Conservation (phyloP, 108 stramenopile genomes). For the Nitzschia inconspicua region DNA sequence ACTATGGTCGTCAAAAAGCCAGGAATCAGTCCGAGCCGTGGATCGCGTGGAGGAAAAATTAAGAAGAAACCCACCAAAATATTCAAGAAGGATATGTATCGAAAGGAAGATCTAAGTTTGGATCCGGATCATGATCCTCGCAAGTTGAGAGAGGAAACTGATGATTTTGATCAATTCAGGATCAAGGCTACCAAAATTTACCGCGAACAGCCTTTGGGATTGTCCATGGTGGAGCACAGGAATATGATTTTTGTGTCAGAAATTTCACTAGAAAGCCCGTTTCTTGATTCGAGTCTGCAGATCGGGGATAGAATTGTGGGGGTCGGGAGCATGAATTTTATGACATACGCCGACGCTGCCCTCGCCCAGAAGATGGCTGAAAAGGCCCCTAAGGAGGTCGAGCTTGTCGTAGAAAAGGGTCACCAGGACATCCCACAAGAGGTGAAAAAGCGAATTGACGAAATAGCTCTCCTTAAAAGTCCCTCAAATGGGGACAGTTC, state of each 20-base stretch:
- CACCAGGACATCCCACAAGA: too few relatives aligned
- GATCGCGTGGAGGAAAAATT: not conserved
- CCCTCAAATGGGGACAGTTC: too few relatives aligned
- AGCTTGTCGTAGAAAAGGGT: slow-evolving; percentile 19
- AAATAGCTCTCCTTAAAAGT: too few relatives aligned
- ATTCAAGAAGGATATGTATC: not conserved
- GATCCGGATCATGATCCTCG: not conserved
- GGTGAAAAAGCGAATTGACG: too few relatives aligned
- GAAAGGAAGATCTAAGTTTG: slow-evolving; percentile 10
- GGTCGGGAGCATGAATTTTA: slow-evolving; percentile 10
- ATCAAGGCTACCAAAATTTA: slow-evolving; percentile 9
- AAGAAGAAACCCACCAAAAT: not conserved
- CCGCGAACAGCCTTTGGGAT: slow-evolving; percentile 7
- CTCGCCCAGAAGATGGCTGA: not conserved
- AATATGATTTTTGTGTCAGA: slow-evolving; percentile 14
- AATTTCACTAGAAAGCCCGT: slow-evolving; percentile 22
- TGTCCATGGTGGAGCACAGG: slow-evolving; percentile 6
- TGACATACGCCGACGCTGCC: not conserved
- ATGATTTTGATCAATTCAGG: slow-evolving; percentile 1
- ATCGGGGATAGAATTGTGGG: slow-evolving; percentile 14
- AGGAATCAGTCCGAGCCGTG: too few relatives aligned
- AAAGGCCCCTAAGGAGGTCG: slow-evolving; percentile 1
- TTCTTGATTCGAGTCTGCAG: slow-evolving; percentile 6
- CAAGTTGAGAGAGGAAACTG: not conserved
- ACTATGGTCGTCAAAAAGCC: slow-evolving; percentile 24